Conservation (phyloP, 331 rosid species). For the Phaseolus coccineus region DNA sequence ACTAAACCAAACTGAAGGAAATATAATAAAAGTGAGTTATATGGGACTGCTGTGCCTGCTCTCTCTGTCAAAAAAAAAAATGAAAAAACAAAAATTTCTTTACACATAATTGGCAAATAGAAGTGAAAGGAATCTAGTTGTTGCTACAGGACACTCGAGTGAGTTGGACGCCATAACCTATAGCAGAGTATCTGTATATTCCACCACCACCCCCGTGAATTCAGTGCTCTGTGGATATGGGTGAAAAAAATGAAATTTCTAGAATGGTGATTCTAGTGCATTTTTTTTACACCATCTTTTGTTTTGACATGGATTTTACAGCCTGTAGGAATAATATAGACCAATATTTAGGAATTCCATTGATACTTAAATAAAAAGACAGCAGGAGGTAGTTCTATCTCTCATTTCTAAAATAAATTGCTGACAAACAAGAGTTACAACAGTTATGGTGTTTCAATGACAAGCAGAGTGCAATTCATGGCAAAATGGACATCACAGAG, state of each 20-base stretch:
- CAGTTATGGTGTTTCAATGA: slow-evolving; percentile 16
- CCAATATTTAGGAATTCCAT: slow-evolving; percentile 10
- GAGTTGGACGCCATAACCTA: slow-evolving; percentile 62
- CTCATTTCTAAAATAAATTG: neutral
- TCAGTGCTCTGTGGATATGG: slow-evolving; percentile 22
- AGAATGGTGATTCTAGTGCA: neutral
- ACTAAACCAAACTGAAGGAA: slow-evolving; percentile 45
- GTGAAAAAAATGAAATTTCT: slow-evolving; percentile 36
- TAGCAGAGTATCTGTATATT: slow-evolving; percentile 23
- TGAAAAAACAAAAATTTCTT: slow-evolving; percentile 2
- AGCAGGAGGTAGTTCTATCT: slow-evolving; percentile 11
- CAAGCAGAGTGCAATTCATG: slow-evolving; percentile 1
- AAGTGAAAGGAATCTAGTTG: slow-evolving; percentile 54
- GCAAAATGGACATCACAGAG: neutral
- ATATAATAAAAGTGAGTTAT: slow-evolving; percentile 38
- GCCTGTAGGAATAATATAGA: slow-evolving; percentile 13
- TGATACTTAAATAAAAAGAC: slow-evolving; percentile 3
- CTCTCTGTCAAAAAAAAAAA: slow-evolving; percentile 18
- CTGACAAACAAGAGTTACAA: slow-evolving; percentile 2
- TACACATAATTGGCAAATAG: slow-evolving; percentile 29
- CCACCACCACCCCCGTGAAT: slow-evolving; percentile 47
- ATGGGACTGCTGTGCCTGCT: slow-evolving; percentile 50
- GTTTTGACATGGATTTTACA: slow-evolving; percentile 1
- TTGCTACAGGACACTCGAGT: slow-evolving; percentile 57
- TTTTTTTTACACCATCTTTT: slow-evolving; percentile 6